Evolutionary conservation across 108 stramenopile species (phyloP), one percentile per base, ranked within the genome.

Genomic region (Cyclotella sp.): DNA sequence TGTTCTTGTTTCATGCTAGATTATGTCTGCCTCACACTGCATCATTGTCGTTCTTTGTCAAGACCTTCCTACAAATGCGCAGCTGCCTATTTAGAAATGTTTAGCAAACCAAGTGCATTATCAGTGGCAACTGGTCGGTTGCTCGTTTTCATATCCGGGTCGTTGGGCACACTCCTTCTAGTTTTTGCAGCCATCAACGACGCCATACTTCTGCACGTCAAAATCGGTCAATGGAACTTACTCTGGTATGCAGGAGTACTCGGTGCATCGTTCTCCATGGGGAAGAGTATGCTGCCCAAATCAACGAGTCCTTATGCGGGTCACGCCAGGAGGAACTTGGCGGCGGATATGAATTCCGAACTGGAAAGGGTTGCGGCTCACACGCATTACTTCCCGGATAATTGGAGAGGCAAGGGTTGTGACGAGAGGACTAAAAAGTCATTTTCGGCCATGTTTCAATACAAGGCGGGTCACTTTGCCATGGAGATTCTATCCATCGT

Each of bases 181-280:
- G 86, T 85, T 13, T 85, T 97, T 55, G 96, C 96, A 19, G 85
- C 93, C 16, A 73, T 99, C 49, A 96, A 97, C 77, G 98, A 99
- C 77, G 92, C 90, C 14, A 92, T 97, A 65, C 84, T 98, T 9
- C 79, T 98, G 21, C 95, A 99, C 73, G 93, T 98, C 22, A 95
- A 96, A 69, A 79, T 97, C 34, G 89, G 89, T 58, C 89, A 96
- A 28, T 90, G 94, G 74, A 98, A 99, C 82, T 71, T 99, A 69
- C 75, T 98, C 46, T 99, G 97, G 98, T 96, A 93, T 74, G 89
- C 87, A 10, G 94, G 93, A 15, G 83, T 94, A 11, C 73, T 90
- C 7, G 91, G 89, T 21, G 91, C 94, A 9, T 68, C 84, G 22
- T 98, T 91, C 79, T 96, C 96, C 39, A 72, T 87, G 18, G 93